These are phyloP conservation scores for Stagonosporopsis tanaceti DNA, from an alignment of 2,329 filamentous ascomycete species.

Conservation along the genomic window DNA sequence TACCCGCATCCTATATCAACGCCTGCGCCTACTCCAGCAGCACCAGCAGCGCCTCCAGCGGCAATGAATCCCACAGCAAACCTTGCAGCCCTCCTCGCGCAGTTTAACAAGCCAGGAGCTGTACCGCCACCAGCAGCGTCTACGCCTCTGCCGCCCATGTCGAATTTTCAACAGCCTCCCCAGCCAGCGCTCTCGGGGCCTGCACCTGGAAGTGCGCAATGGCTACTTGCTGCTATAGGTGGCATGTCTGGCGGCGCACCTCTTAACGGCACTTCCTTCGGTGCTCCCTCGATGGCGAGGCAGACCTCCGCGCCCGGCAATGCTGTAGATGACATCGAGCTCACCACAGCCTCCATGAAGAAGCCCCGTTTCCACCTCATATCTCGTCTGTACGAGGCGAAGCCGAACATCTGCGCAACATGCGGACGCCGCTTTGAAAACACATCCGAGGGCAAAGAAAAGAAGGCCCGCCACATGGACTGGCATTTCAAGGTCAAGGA, in stretches of 20 bases:
- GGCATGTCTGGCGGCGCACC: constrained; percentile 36
- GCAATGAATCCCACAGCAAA: constrained; percentile 38
- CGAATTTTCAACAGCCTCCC: constrained; percentile 30
- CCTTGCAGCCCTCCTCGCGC: constrained; percentile 44
- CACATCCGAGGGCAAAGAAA: constrained; percentile 78
- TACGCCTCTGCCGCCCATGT: constrained; percentile 26
- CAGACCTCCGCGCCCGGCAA: constrained; percentile 47
- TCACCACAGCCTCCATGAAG: constrained; percentile 75
- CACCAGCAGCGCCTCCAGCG: constrained; percentile 35
- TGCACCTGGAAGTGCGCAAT: constrained; percentile 36
- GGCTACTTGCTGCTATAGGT: constrained; percentile 45
- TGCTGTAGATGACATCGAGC: constrained; percentile 60
- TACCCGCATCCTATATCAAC: constrained; percentile 33
- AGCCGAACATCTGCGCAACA: constrained; percentile 87
- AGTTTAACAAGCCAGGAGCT: constrained; percentile 38
- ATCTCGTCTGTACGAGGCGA: constrained; percentile 76
- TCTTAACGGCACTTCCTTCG: constrained; percentile 36
- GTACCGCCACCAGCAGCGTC: constrained; percentile 26
- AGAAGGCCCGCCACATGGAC: constrained; percentile 92
- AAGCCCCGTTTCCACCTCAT: constrained; percentile 79
- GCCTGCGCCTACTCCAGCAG: constrained; percentile 30
- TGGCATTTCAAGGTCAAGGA: constrained; percentile 98
- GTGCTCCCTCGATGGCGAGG: constrained; percentile 37
- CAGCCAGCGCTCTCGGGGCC: constrained; percentile 26
- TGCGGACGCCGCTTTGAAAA: constrained; percentile 87